These are phyloP conservation scores for Wolfiporia cocos DNA, from an alignment of 1,284 basidiomycete species.

Conservation along the genomic window DNA sequence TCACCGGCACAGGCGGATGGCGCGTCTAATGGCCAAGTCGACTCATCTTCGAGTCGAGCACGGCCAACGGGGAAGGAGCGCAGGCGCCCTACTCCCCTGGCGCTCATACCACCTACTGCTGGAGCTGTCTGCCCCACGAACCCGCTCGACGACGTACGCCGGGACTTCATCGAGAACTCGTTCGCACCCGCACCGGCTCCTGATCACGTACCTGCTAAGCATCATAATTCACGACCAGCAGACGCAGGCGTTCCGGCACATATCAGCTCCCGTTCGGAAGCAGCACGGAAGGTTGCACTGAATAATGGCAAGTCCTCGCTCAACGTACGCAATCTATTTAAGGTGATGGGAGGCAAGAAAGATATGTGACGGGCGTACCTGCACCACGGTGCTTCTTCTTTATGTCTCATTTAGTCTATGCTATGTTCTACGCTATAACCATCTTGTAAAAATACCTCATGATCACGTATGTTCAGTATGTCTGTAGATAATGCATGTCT, in stretches of 20 bases:
- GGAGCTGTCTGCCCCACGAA: slow-evolving; percentile 24
- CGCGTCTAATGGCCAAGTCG: no score
- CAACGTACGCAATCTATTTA: slow-evolving; percentile 13
- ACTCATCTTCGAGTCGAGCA: slow-evolving; percentile 8
- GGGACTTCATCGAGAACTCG: slow-evolving; percentile 25
- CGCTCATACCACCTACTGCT: slow-evolving; percentile 22
- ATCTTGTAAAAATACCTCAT: not conserved
- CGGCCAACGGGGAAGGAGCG: slow-evolving; percentile 15
- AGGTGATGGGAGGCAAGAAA: slow-evolving; percentile 6
- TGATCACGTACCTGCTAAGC: slow-evolving; percentile 1
- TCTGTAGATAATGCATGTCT: no score
- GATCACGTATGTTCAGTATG: not conserved
- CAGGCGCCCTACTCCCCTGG: slow-evolving; percentile 23
- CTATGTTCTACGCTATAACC: not conserved
- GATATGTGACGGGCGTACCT: not conserved
- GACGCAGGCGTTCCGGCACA: not conserved
- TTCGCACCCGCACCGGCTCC: slow-evolving; percentile 19
- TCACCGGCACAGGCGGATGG: not conserved
- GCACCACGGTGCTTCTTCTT: not conserved
- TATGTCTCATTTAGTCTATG: not conserved
- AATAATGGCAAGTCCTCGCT: slow-evolving; percentile 4
- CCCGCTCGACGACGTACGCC: slow-evolving; percentile 20
- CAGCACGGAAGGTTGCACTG: slow-evolving; percentile 6
- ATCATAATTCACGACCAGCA: not conserved
- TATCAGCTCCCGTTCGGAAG: slow-evolving; percentile 2